Evolutionary conservation across 108 stramenopile genomes (phyloP).

Genomic region (Fistulifera solaris): DNA sequence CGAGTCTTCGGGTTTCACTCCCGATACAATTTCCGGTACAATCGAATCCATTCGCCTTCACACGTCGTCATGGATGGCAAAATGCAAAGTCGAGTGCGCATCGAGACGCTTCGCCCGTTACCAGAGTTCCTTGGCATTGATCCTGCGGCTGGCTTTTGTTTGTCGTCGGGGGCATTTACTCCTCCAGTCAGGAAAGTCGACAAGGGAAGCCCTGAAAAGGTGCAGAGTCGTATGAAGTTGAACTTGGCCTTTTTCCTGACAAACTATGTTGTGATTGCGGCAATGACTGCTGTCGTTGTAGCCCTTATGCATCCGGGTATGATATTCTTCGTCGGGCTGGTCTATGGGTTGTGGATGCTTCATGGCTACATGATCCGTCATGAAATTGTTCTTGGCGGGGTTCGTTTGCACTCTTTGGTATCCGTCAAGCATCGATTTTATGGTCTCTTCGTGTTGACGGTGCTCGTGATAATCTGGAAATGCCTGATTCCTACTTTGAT

Average conservation of each 20-base stretch:
- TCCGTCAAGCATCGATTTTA: conserved; percentile 52
- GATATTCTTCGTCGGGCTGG: conserved; percentile 47
- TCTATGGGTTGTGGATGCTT: conserved; percentile 54
- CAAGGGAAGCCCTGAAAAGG: conserved; percentile 54
- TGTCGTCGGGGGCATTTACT: conserved; percentile 68
- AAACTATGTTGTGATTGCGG: conserved; percentile 64
- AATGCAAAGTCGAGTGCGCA: not conserved
- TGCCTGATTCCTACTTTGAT: conserved; percentile 55
- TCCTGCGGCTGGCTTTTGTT: conserved; percentile 28
- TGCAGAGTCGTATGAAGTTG: conserved; percentile 48
- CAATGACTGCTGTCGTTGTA: conserved; percentile 60
- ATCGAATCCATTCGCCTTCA: not conserved
- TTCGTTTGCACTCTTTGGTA: conserved; percentile 53
- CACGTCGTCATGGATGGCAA: conserved; percentile 1
- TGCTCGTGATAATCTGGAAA: conserved; percentile 58
- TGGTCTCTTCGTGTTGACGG: conserved; percentile 41
- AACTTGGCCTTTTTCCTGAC: conserved; percentile 77
- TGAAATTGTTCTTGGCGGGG: conserved; percentile 55
- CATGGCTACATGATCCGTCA: conserved; percentile 55
- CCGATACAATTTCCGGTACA: not conserved
- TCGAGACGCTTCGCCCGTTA: conserved; percentile 6
- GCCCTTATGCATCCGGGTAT: conserved; percentile 79
- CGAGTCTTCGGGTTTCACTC: not conserved
- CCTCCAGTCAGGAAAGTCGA: conserved; percentile 48
- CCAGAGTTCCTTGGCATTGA: conserved; percentile 11